phyloP scores from a whole-genome alignment of 2,329 filamentous ascomycete species.

The Pseudogymnoascus sp. region DNA sequence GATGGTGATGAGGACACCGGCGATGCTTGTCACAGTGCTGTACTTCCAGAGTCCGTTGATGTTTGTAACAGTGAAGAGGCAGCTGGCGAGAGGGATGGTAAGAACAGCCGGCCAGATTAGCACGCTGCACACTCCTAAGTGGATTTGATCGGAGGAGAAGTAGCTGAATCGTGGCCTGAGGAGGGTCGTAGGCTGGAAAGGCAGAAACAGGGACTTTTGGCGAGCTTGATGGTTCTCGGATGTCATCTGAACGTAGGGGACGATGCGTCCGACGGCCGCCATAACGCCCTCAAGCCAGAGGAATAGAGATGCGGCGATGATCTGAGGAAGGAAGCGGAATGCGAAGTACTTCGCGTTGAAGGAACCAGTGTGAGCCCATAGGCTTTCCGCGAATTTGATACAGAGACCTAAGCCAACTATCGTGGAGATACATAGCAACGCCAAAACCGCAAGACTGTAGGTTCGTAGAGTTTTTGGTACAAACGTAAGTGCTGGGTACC shows the following conservation, averaged over 20 bases:
- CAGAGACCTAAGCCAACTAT: constrained; percentile 63
- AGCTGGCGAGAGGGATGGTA: constrained; percentile 72
- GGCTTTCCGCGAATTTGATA: constrained; percentile 56
- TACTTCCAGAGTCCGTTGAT: constrained; percentile 61
- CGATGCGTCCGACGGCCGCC: constrained; percentile 63
- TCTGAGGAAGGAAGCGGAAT: constrained; percentile 75
- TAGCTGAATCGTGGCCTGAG: constrained; percentile 60
- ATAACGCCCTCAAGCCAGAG: constrained; percentile 72
- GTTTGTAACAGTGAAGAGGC: constrained; percentile 60
- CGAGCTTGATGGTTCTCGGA: constrained; percentile 51
- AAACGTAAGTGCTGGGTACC: constrained; percentile 53
- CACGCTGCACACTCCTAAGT: constrained; percentile 58
- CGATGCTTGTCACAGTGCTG: constrained; percentile 68
- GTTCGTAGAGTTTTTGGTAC: constrained; percentile 64
- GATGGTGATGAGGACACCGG: constrained; percentile 68
- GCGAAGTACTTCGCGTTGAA: constrained; percentile 73
- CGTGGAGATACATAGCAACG: constrained; percentile 59
- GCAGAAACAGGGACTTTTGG: constrained; percentile 57
- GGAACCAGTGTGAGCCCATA: constrained; percentile 53
- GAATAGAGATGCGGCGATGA: constrained; percentile 63
- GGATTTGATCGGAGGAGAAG: constrained; percentile 60
- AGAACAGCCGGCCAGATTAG: constrained; percentile 72
- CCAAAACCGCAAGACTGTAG: constrained; percentile 52
- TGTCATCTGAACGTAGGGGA: constrained; percentile 73
- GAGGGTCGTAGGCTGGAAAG: constrained; percentile 52